Evolutionary conservation across 2,329 filamentous ascomycete species (phyloP).

Genomic region (Zasmidium angulare): DNA sequence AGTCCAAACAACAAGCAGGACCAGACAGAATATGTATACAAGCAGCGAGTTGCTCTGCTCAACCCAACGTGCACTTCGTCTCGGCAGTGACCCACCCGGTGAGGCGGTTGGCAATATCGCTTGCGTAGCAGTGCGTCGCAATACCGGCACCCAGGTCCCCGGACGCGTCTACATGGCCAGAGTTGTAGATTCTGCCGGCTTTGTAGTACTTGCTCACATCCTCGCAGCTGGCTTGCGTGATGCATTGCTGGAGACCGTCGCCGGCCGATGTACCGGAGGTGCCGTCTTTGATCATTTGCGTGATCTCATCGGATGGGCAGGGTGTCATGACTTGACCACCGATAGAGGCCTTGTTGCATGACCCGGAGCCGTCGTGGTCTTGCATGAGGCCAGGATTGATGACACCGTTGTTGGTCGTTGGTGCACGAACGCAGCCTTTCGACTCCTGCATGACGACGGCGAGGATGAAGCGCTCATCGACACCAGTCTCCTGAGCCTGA

Average conservation of each 20-base stretch:
- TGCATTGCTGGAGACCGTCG: conserved; percentile 44
- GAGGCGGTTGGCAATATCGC: conserved; percentile 53
- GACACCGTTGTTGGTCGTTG: conserved; percentile 43
- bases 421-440: conserved; percentile 48
- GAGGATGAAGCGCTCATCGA: conserved; percentile 45
- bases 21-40: too few species aligned
- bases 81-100: conserved; percentile 38
- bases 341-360: conserved; percentile 35
- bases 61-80: too few species aligned
- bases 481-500: conserved; percentile 32
- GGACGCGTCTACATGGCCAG: conserved; percentile 34
- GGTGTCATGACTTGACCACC: conserved; percentile 35
- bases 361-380: conserved; percentile 40
- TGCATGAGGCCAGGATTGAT: conserved; percentile 52
- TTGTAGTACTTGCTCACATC: conserved; percentile 48
- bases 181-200: conserved; percentile 54
- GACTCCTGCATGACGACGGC: conserved; percentile 49
- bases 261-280: conserved; percentile 42
- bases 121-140: conserved; percentile 55
- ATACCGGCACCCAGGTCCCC: conserved; percentile 47
- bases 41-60: too few species aligned
- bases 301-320: conserved; percentile 41
- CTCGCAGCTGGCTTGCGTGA: conserved; percentile 32
- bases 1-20: too few species aligned
- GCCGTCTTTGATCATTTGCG: conserved; percentile 47